These are phyloP conservation scores for Microcera coccophila DNA, from an alignment of 2,329 filamentous ascomycete species.

Conservation along the genomic window DNA sequence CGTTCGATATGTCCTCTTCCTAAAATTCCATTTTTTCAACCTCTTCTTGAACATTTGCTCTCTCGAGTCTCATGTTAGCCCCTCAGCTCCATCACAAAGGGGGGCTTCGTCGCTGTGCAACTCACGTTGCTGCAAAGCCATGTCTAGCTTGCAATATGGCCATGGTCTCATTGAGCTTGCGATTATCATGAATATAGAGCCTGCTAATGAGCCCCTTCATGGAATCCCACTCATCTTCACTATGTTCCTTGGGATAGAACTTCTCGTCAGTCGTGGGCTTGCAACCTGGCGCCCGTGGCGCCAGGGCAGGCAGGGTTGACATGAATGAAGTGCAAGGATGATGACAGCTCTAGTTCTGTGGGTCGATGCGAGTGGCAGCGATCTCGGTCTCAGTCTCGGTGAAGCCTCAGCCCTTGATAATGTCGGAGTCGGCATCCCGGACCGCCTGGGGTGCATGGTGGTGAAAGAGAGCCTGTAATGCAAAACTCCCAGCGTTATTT, in stretches of 20 bases:
- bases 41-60: conserved; percentile 41
- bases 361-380: conserved; percentile 5
- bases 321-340: not conserved
- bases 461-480: conserved; percentile 20
- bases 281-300: conserved; percentile 32
- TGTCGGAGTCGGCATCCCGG: conserved; percentile 20
- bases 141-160: conserved; percentile 32
- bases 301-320: conserved; percentile 17
- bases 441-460: conserved; percentile 24
- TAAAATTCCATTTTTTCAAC: conserved; percentile 37
- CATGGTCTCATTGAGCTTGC: conserved; percentile 37
- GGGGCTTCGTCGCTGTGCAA: conserved; percentile 5
- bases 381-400: conserved; percentile 11
- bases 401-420: conserved; percentile 15
- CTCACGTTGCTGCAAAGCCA: conserved; percentile 38
- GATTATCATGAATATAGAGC: conserved; percentile 34
- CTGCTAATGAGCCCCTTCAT: conserved; percentile 31
- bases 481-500: conserved; percentile 14
- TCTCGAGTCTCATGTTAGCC: conserved; percentile 15
- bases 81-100: not conserved
- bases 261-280: conserved; percentile 21
- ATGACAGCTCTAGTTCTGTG: not conserved
- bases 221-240: conserved; percentile 34
- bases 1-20: conserved; percentile 35
- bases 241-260: conserved; percentile 33